Conservation (phyloP, 306 rosid species). For the Cicer judaicum region DNA sequence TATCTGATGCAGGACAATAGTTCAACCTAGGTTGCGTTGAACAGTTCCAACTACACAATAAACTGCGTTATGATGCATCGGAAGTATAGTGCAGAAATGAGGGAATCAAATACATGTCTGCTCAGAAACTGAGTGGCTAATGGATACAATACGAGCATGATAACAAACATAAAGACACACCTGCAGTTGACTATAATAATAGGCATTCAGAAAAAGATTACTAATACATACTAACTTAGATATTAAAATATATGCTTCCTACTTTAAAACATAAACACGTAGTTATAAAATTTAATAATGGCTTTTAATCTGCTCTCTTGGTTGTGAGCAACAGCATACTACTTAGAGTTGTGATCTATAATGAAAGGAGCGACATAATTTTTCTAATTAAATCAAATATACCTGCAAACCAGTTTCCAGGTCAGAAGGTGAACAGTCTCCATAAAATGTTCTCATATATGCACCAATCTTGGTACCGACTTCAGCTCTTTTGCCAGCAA, state of each 20-base stretch:
- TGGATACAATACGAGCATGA: background rate
- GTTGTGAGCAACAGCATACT: conserved; percentile 24
- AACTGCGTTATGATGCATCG: conserved; percentile 33
- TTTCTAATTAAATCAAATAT: conserved; percentile 43
- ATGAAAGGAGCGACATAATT: conserved; percentile 19
- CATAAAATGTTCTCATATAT: conserved; percentile 91
- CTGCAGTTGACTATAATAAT: background rate
- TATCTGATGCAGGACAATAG: conserved; percentile 13
- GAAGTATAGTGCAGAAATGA: conserved; percentile 17
- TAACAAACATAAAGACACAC: conserved; percentile 28
- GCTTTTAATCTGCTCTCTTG: conserved; percentile 2
- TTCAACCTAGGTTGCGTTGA: conserved; percentile 16
- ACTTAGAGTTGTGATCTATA: conserved; percentile 4
- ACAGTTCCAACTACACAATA: conserved; percentile 23
- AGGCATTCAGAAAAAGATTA: conserved; percentile 30
- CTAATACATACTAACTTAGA: conserved; percentile 1
- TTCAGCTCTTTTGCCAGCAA: conserved; percentile 99
- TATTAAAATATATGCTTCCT: conserved; percentile 26
- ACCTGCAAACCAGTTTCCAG: conserved; percentile 99
- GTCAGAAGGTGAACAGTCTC: conserved; percentile 96
- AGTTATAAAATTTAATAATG: background rate
- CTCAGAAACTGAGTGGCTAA: background rate
- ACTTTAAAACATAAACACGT: conserved; percentile 27
- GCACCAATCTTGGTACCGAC: conserved; percentile 93
- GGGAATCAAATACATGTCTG: conserved; percentile 15